A percentile compares a stretch with the other conserved stretches of the same genome.
These are phyloP conservation scores for Taiozyma onychis DNA, from an alignment of 1,139 yeast genomes.

Conservation along the genomic window DNA sequence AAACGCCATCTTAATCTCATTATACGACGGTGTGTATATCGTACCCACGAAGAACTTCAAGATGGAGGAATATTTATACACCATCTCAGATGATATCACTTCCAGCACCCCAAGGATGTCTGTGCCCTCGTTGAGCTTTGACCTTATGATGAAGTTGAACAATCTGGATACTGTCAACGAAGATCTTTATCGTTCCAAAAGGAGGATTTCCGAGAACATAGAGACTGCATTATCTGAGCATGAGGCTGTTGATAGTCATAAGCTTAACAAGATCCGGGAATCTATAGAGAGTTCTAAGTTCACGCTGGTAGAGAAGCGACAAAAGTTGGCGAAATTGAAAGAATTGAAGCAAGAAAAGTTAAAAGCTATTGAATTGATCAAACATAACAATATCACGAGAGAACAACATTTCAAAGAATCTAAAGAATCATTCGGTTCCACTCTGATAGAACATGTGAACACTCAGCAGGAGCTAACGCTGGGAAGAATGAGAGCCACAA, in stretches of 20 bases:
- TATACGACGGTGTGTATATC: conserved; percentile 36
- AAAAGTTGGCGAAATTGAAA: conserved; percentile 10
- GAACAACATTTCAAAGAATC: not conserved
- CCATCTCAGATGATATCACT: conserved; percentile 2
- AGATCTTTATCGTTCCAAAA: conserved; percentile 30
- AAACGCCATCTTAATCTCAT: conserved; percentile 31
- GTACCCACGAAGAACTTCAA: conserved; percentile 11
- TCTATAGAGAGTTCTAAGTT: conserved; percentile 6
- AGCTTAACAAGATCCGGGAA: conserved; percentile 5
- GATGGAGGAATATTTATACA: conserved; percentile 9
- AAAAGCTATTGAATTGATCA: conserved; percentile 6
- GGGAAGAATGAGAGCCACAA: conserved; percentile 14
- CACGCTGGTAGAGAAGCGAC: conserved; percentile 1
- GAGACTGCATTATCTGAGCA: not conserved
- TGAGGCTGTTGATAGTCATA: conserved; percentile 2
- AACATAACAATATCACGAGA: not conserved
- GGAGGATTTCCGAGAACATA: conserved; percentile 9
- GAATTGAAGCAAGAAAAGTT: conserved; percentile 5
- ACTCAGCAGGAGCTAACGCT: conserved; percentile 18
- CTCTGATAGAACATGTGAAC: conserved; percentile 12
- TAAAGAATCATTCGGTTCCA: conserved; percentile 11
- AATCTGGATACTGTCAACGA: conserved; percentile 37
- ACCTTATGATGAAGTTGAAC: conserved; percentile 40
- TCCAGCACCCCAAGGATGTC: conserved; percentile 1
- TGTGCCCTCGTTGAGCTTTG: conserved; percentile 28